phyloP scores from a whole-genome alignment of 352 stramenopile species.

The Detonula confervacea region DNA sequence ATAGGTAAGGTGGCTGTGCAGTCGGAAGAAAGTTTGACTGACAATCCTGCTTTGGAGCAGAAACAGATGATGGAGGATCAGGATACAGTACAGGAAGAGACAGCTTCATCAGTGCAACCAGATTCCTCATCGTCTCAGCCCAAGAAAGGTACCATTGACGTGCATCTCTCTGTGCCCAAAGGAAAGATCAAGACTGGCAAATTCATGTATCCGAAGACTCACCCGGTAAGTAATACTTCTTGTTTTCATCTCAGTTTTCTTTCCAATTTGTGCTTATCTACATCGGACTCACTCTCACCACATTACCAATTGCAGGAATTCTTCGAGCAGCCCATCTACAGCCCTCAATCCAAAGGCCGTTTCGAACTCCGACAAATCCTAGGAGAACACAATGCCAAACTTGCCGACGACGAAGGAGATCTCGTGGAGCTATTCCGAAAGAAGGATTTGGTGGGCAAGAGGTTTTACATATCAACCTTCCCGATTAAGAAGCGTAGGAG shows the following conservation, averaged over 20 bases:
- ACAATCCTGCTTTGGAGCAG: conserved; percentile 58
- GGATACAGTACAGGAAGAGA: conserved; percentile 6
- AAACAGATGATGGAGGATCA: conserved; percentile 19
- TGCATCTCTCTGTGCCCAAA: conserved; percentile 75
- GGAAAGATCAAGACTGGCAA: conserved; percentile 75
- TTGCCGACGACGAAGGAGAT: conserved; percentile 48
- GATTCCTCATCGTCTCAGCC: not conserved
- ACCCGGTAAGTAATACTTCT: conserved; percentile 61
- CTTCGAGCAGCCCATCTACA: conserved; percentile 80
- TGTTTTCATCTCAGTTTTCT: too few relatives aligned
- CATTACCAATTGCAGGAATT: conserved; percentile 44
- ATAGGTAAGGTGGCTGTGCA: conserved; percentile 65
- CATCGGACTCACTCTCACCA: too few relatives aligned
- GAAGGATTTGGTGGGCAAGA: conserved; percentile 70
- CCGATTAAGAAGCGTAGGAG: conserved; percentile 56
- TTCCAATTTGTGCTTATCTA: too few relatives aligned
- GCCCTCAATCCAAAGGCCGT: conserved; percentile 53
- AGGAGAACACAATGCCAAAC: conserved; percentile 61
- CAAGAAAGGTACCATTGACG: conserved; percentile 52
- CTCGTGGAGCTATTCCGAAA: conserved; percentile 66
- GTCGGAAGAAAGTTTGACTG: conserved; percentile 54
- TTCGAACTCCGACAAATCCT: conserved; percentile 74
- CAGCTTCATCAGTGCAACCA: not conserved
- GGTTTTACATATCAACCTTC: conserved; percentile 72
- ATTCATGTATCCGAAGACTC: conserved; percentile 79